Conservation (phyloP, 129 eudicot species). For the Pseudognaphalium luteoalbum region DNA sequence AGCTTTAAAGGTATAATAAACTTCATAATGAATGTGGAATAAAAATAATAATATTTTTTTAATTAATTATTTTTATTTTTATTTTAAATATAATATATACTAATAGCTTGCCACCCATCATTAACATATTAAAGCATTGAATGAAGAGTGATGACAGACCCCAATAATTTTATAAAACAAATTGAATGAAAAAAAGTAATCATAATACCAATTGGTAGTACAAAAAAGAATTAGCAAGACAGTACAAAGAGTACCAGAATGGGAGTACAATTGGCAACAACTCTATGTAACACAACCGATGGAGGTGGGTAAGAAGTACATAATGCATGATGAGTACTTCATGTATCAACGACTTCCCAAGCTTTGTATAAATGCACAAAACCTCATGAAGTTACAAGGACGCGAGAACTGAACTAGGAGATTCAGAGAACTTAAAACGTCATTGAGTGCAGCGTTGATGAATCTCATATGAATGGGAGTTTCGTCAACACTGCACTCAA, state of each 20-base stretch:
- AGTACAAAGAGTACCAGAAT: slow-evolving; percentile 18
- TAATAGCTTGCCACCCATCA: too few species aligned
- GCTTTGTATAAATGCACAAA: slow-evolving; percentile 4
- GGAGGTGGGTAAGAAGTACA: slow-evolving; percentile 28
- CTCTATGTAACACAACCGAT: slow-evolving; percentile 15
- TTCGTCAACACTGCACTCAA: slow-evolving; percentile 65
- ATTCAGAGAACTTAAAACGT: slow-evolving; percentile 54
- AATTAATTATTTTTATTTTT: too few species aligned
- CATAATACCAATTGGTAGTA: slow-evolving; percentile 11
- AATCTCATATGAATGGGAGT: slow-evolving; percentile 8
- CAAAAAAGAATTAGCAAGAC: slow-evolving; percentile 1
- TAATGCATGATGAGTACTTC: slow-evolving; percentile 29
- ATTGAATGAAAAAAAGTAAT: not conserved
- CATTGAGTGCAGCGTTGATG: slow-evolving; percentile 99
- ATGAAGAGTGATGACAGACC: too few species aligned
- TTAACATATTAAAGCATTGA: too few species aligned
- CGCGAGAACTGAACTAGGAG: not conserved
- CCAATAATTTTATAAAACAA: not conserved
- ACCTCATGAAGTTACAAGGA: not conserved
- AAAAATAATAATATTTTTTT: not conserved
- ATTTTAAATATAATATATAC: too few species aligned
- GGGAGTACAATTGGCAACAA: slow-evolving; percentile 29
- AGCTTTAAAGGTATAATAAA: not conserved
- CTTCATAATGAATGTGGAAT: not conserved
- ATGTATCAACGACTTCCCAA: slow-evolving; percentile 14